A percentile compares a stretch with the other conserved stretches of the same genome.
These are phyloP conservation scores for Entophlyctis luteolus DNA, from an alignment of 192 early-diverging fungal genomes.

Conservation along the genomic window DNA sequence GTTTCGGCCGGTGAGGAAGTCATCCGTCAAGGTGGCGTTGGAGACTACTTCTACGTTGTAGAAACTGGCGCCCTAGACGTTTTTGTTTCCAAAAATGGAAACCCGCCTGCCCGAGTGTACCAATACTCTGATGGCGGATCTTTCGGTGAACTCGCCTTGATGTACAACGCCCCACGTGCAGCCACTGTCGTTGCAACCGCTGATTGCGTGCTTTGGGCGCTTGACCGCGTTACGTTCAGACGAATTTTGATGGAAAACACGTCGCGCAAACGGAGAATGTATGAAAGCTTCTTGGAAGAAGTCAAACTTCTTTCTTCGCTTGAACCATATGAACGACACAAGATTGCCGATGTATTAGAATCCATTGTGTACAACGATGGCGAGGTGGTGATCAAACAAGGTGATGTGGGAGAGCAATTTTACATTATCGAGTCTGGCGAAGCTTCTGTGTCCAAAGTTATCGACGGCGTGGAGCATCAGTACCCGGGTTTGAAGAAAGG, in stretches of 20 bases:
- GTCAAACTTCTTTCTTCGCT: slow-evolving; percentile 84
- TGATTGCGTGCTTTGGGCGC: slow-evolving; percentile 86
- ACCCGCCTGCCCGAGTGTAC: slow-evolving; percentile 68
- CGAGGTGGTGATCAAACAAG: slow-evolving; percentile 84
- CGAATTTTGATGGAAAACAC: slow-evolving; percentile 98
- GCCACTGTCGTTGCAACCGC: slow-evolving; percentile 88
- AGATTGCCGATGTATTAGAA: slow-evolving; percentile 97
- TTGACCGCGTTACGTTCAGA: slow-evolving; percentile 97
- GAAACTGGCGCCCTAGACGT: slow-evolving; percentile 92
- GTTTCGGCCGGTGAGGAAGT: slow-evolving; percentile 70
- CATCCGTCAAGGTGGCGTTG: slow-evolving; percentile 93
- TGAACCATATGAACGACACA: slow-evolving; percentile 96
- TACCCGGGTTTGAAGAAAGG: slow-evolving; percentile 68
- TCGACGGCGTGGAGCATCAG: slow-evolving; percentile 72
- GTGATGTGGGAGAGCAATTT: slow-evolving; percentile 90
- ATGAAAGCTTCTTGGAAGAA: slow-evolving; percentile 96
- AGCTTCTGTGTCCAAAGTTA: slow-evolving; percentile 73
- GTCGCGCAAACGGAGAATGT: slow-evolving; percentile 89
- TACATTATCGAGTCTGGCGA: slow-evolving; percentile 95
- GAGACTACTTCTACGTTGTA: slow-evolving; percentile 97
- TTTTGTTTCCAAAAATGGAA: slow-evolving; percentile 72
- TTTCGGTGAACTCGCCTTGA: slow-evolving; percentile 98
- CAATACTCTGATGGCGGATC: slow-evolving; percentile 81
- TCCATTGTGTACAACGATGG: slow-evolving; percentile 80
- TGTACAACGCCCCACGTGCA: slow-evolving; percentile 99